Evolutionary conservation across 192 early-diverging fungal genomes (phyloP).

Genomic region (Chytriomyces hyalinus): DNA sequence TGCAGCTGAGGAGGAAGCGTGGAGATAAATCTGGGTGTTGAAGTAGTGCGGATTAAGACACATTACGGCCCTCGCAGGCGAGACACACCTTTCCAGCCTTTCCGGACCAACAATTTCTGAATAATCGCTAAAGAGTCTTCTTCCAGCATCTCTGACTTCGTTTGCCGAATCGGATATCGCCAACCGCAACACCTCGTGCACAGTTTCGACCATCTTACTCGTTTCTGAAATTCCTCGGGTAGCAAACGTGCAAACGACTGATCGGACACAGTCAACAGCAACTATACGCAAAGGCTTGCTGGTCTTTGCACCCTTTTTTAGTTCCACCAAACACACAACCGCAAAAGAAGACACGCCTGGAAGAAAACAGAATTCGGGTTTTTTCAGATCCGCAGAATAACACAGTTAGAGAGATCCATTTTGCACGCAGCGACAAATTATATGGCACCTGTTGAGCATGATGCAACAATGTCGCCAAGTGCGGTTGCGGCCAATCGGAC

Average conservation of each 20-base stretch:
- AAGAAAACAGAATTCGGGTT: background rate
- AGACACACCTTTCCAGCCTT: background rate
- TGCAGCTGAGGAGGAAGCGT: conserved; percentile 9
- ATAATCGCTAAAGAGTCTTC: conserved; percentile 15
- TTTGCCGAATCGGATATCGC: conserved; percentile 15
- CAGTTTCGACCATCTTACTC: conserved; percentile 2
- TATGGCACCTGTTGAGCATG: background rate
- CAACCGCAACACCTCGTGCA: conserved; percentile 14
- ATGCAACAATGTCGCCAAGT: conserved; percentile 6
- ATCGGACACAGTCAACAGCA: background rate
- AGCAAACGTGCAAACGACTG: background rate
- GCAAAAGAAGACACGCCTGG: conserved; percentile 1
- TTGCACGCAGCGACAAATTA: background rate
- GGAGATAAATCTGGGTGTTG: conserved; percentile 7
- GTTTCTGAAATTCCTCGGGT: background rate
- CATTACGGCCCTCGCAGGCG: background rate
- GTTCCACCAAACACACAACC: background rate
- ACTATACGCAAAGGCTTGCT: conserved; percentile 17
- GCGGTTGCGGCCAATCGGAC: conserved; percentile 14
- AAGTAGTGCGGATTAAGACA: too few relatives aligned
- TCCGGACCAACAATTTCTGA: background rate
- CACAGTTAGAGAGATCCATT: background rate
- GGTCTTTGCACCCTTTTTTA: conserved; percentile 6
- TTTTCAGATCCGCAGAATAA: background rate
- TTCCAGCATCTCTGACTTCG: conserved; percentile 20